phyloP scores from a whole-genome alignment of 1,284 basidiomycete genomes.

The Wolfiporia cocos region DNA sequence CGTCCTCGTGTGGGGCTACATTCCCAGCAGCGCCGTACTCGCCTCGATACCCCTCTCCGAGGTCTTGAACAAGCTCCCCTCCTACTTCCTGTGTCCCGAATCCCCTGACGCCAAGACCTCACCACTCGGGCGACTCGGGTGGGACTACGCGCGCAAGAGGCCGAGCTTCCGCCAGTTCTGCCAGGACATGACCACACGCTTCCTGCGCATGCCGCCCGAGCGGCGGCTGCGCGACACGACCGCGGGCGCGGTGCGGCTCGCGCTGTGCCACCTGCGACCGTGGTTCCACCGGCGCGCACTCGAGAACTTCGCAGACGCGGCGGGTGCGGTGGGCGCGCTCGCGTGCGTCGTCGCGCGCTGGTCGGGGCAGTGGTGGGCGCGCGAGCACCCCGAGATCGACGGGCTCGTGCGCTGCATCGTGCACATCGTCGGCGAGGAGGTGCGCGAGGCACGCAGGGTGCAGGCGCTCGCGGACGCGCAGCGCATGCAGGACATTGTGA shows the following conservation, averaged over 20 bases:
- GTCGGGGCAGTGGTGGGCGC: slow-evolving; percentile 61
- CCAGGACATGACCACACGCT: slow-evolving; percentile 56
- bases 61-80: slow-evolving; percentile 59
- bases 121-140: slow-evolving; percentile 43
- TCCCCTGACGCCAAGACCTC: slow-evolving; percentile 30
- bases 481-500: slow-evolving; percentile 42
- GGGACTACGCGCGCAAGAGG: slow-evolving; percentile 55
- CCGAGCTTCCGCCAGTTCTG: slow-evolving; percentile 64
- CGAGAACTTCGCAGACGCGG: slow-evolving; percentile 44
- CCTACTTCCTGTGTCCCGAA: slow-evolving; percentile 53
- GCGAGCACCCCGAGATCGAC: slow-evolving; percentile 53
- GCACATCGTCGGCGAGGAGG: slow-evolving; percentile 56
- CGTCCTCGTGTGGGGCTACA: slow-evolving; percentile 62
- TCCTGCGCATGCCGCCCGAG: slow-evolving; percentile 47
- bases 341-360: slow-evolving; percentile 59
- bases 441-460: slow-evolving; percentile 42
- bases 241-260: slow-evolving; percentile 56
- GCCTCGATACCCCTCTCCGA: slow-evolving; percentile 61
- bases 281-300: slow-evolving; percentile 53
- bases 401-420: slow-evolving; percentile 51
- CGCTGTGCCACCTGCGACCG: slow-evolving; percentile 56
- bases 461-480: slow-evolving; percentile 35
- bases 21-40: slow-evolving; percentile 58
- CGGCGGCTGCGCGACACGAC: slow-evolving; percentile 58
- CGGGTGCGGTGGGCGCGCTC: slow-evolving; percentile 42